Percentiles rank a stretch among this genome's conserved stretches.
Conservation (phyloP, 805 yeast species). For the Starmera quercuum region DNA sequence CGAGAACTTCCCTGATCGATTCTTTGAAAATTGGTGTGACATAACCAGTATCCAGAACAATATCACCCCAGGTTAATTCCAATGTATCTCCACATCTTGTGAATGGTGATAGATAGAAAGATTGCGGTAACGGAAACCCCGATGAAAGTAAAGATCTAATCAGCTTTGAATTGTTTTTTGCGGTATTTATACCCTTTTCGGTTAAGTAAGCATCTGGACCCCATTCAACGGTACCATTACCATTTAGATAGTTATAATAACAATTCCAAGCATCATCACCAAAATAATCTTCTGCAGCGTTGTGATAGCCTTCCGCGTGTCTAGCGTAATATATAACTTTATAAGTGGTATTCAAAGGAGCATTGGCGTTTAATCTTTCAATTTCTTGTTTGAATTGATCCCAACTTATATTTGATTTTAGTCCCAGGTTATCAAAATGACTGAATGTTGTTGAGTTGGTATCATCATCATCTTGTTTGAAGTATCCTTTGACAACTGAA, state of each 20-base stretch:
- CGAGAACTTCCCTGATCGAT: slow-evolving; percentile 46
- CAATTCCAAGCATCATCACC: background rate
- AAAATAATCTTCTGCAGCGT: slow-evolving; percentile 21
- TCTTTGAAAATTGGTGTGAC: slow-evolving; percentile 24
- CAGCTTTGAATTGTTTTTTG: slow-evolving; percentile 30
- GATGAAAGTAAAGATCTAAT: slow-evolving; percentile 20
- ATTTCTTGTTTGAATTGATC: slow-evolving; percentile 22
- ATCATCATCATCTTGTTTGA: slow-evolving; percentile 33
- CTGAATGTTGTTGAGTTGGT: slow-evolving; percentile 37
- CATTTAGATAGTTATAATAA: background rate
- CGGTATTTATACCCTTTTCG: slow-evolving; percentile 42
- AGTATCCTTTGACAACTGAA: slow-evolving; percentile 28
- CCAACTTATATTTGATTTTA: slow-evolving; percentile 25
- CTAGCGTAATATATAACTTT: slow-evolving; percentile 47
- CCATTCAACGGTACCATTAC: slow-evolving; percentile 1
- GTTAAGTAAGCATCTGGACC: slow-evolving; percentile 38
- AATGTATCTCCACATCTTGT: slow-evolving; percentile 45
- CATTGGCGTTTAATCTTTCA: slow-evolving; percentile 25
- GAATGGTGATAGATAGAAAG: slow-evolving; percentile 47
- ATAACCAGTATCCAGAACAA: slow-evolving; percentile 1
- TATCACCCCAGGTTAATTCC: slow-evolving; percentile 41
- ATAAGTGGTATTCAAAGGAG: slow-evolving; percentile 25
- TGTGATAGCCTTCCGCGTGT: slow-evolving; percentile 58
- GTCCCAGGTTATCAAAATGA: slow-evolving; percentile 35
- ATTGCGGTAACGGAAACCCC: slow-evolving; percentile 45